phyloP scores from a whole-genome alignment of 2,329 filamentous ascomycete species.

The Apiospora saccharicola region DNA sequence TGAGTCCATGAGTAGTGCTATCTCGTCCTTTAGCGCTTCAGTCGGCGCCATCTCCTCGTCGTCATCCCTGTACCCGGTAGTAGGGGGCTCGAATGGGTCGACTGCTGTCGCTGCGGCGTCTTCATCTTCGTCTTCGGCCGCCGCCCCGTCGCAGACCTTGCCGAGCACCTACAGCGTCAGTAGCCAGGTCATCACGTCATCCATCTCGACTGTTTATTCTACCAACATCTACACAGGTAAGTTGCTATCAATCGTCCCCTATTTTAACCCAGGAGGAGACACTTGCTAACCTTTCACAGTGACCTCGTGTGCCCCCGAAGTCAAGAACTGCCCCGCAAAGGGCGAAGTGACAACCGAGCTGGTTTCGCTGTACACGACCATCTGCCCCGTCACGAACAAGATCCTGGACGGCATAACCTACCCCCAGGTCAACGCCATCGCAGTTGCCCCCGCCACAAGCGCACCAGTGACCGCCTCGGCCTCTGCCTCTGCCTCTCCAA shows the following conservation, averaged over 20 bases:
- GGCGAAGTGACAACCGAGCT: slow-evolving; percentile 41
- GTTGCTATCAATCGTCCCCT: slow-evolving; percentile 25
- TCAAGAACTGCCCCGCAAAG: slow-evolving; percentile 38
- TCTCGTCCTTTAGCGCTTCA: slow-evolving; percentile 30
- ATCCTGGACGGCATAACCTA: slow-evolving; percentile 27
- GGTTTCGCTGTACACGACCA: slow-evolving; percentile 41
- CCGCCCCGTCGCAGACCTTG: slow-evolving; percentile 30
- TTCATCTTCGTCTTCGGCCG: slow-evolving; percentile 4
- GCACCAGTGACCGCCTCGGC: background rate
- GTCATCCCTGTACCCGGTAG: background rate
- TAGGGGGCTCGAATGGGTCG: background rate
- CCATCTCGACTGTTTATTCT: slow-evolving; percentile 38
- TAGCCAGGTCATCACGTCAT: slow-evolving; percentile 25
- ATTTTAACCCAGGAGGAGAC: slow-evolving; percentile 30
- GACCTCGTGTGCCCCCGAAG: slow-evolving; percentile 37
- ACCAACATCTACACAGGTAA: slow-evolving; percentile 40
- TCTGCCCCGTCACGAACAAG: slow-evolving; percentile 37
- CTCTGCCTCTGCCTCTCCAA: background rate
- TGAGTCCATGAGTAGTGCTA: slow-evolving; percentile 30
- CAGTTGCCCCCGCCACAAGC: background rate
- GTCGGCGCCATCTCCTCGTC: slow-evolving; percentile 4
- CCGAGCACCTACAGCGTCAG: slow-evolving; percentile 36
- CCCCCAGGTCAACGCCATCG: slow-evolving; percentile 6
- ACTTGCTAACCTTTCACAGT: slow-evolving; percentile 23
- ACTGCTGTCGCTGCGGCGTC: background rate